Conservation (phyloP, 257 asterid genomes). For the Penstemon eatonii region DNA sequence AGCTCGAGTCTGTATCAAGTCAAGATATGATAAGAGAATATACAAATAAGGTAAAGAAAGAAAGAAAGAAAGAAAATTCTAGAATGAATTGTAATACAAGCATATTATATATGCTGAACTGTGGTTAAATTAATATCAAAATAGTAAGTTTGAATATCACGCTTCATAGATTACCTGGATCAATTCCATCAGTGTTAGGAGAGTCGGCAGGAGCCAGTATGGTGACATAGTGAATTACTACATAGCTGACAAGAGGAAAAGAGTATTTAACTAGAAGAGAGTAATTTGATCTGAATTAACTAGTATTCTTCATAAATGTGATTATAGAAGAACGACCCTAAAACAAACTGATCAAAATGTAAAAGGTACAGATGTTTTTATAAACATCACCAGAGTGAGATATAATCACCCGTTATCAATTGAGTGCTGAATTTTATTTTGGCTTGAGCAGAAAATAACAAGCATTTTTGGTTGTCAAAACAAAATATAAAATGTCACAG, state of each 20-base stretch:
- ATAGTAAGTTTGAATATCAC: neutral
- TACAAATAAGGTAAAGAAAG: no score
- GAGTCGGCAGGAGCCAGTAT: conserved; percentile 91
- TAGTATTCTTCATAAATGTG: neutral
- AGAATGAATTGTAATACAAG: no score
- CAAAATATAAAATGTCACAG: neutral
- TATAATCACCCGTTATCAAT: no score
- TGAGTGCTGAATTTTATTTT: no score
- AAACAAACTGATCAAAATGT: no score
- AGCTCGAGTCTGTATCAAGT: conserved; percentile 66
- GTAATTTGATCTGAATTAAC: no score
- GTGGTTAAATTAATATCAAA: neutral
- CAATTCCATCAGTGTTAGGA: conserved; percentile 98
- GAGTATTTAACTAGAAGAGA: neutral
- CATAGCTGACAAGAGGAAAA: conserved; percentile 52
- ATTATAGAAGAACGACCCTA: neutral
- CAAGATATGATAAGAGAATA: no score
- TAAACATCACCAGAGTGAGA: no score
- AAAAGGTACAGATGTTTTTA: no score
- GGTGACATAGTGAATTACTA: conserved; percentile 78
- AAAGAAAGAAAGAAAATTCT: no score
- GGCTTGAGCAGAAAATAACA: neutral
- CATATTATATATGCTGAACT: no score
- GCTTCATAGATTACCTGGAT: conserved; percentile 62
- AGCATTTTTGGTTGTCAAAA: neutral